Conservation (phyloP, 257 asterid genomes). For the Solanum pimpinellifolium region DNA sequence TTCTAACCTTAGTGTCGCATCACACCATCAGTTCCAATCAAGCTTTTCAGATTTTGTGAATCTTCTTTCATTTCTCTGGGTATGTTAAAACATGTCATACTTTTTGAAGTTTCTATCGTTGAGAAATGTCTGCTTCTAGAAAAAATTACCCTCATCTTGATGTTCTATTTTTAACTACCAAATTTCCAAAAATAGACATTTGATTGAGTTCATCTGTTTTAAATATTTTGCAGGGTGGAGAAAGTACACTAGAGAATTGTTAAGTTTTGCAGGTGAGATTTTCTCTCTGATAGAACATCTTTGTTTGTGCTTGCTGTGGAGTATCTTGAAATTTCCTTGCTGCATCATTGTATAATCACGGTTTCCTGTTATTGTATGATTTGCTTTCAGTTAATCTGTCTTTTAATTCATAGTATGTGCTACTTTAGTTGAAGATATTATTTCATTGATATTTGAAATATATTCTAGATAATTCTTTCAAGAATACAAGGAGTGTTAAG, state of each 20-base stretch:
- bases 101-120: neutral
- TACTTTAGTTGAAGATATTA: neutral
- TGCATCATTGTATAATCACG: neutral
- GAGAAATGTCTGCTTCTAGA: neutral
- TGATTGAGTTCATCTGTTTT: neutral
- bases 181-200: neutral
- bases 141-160: neutral
- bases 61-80: neutral
- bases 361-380: neutral
- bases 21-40: neutral
- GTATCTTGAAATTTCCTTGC: neutral
- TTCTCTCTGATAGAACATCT: neutral
- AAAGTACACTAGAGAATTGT: constrained; percentile 89
- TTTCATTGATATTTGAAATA: neutral
- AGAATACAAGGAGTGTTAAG: neutral
- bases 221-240: constrained; percentile 42
- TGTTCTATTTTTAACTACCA: neutral
- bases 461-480: neutral
- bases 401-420: neutral
- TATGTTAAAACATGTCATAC: neutral
- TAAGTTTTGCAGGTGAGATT: constrained; percentile 51
- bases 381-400: neutral
- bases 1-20: neutral
- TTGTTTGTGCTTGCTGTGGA: neutral
- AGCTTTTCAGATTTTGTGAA: neutral